Evolutionary conservation across 352 stramenopile genomes (phyloP), one percentile per base, ranked within the genome.

Genomic region (Phytophthora pinifolia): DNA sequence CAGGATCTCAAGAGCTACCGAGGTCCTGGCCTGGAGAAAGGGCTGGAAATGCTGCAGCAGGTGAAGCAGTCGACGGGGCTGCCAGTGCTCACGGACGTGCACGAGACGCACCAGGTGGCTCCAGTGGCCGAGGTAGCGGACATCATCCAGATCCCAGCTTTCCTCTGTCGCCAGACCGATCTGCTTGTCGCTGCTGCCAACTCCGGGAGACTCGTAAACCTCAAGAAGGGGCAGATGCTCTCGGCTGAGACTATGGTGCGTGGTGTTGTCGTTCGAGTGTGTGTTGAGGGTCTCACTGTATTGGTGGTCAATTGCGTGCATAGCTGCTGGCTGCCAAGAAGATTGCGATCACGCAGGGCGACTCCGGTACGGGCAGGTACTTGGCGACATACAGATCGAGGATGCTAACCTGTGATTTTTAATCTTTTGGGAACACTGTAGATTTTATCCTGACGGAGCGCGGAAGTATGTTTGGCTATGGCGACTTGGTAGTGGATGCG

Each of bases 141-240:
- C 42, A 70, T 96, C 36, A 68, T 96, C 35, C 87, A 96, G 67
- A 93, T 96, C 54, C 87, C 86, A 22, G 86, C 86, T 41, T 96
- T 96, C 55, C 64, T 96, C 18, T 94, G 86, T 59, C 80, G 87
- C n/a, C 87, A 94, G 65, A 96, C 87, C 2, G 87, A 96, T 59
- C 61, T 96, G 25, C 59, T 96, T 4, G 78, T 93, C 15, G 81
- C 75, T 25, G 86, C 83, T n/a, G 86, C 86, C 10, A 62, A 65
- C 18, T 88, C 83, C 0, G 87, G 87, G 8, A 65, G 74, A 44
- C 72, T 94, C 8, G 83, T 96, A 48, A 93, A 96, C 60, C 70
- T 96, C 34, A 96, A 96, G 61, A 94, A 94, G 35, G 87, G 86
- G 7, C 87, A 96, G 51, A 93, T 96, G 79, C 77, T 90, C 2